These are phyloP conservation scores for Tricholoma furcatifolium DNA, from an alignment of 768 basidiomycete genomes.

Conservation along the genomic window DNA sequence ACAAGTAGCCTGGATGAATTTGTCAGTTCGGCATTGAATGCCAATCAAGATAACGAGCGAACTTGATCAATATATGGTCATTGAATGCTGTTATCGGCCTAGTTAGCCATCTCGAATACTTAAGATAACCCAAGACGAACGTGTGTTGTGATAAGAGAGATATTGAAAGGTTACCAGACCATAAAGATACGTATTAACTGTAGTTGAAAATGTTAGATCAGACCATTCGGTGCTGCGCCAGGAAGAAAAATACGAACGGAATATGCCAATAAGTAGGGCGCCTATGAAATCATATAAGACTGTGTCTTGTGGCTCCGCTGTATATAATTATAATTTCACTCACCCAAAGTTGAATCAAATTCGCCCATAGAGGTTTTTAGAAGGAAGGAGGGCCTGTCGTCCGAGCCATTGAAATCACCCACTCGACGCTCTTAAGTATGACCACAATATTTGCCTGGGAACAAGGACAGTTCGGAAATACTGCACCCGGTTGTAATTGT, in stretches of 20 bases:
- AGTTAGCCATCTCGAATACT: not conserved
- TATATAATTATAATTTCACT: not conserved
- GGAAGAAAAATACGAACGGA: conserved; percentile 14
- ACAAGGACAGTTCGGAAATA: no score
- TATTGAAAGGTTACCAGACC: conserved; percentile 23
- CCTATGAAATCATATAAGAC: conserved; percentile 10
- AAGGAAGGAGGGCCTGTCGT: not conserved
- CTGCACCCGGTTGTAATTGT: no score
- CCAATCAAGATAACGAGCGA: not conserved
- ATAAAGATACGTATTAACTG: conserved; percentile 24
- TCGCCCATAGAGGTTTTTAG: not conserved
- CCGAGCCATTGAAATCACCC: no score
- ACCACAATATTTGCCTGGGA: no score
- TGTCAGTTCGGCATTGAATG: not conserved
- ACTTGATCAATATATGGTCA: conserved; percentile 13
- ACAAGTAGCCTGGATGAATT: conserved; percentile 6
- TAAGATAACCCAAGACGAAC: conserved; percentile 5
- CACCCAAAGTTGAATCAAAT: conserved; percentile 15
- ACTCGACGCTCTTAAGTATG: no score
- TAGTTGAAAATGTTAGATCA: not conserved
- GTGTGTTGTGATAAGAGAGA: conserved; percentile 13
- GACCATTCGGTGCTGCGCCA: not conserved
- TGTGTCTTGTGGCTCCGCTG: not conserved
- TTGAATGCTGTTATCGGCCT: conserved; percentile 5
- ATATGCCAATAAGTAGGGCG: conserved; percentile 21